Evolutionary conservation across 2,329 filamentous ascomycete species (phyloP).

Genomic region (Hymenoscyphus infarciens): DNA sequence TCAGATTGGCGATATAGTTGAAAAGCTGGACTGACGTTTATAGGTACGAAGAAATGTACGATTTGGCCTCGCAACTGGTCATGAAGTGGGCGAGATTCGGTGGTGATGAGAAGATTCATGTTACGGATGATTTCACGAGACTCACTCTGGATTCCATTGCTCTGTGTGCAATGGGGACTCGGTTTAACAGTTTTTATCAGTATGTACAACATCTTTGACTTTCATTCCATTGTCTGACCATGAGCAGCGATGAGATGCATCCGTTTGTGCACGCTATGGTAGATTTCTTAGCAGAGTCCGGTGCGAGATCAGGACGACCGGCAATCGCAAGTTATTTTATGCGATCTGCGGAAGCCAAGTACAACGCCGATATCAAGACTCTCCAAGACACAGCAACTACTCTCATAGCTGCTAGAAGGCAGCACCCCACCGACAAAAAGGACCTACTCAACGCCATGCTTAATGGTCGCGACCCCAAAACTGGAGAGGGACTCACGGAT

Average conservation of each 20-base stretch:
- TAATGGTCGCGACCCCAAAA: constrained; percentile 62
- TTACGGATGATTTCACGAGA: constrained; percentile 66
- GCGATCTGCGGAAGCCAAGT: constrained; percentile 43
- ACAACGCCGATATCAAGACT: constrained; percentile 50
- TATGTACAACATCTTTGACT: neutral
- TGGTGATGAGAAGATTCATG: constrained; percentile 51
- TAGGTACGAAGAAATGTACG: constrained; percentile 62
- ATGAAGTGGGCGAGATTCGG: constrained; percentile 68
- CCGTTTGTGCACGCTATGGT: constrained; percentile 69
- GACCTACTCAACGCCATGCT: constrained; percentile 71
- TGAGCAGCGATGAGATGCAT: constrained; percentile 53
- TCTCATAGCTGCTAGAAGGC: constrained; percentile 57
- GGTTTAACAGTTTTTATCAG: constrained; percentile 75
- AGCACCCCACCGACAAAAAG: constrained; percentile 54
- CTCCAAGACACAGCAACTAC: constrained; percentile 54
- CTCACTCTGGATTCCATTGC: constrained; percentile 70
- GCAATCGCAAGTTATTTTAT: constrained; percentile 48
- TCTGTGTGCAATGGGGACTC: constrained; percentile 68
- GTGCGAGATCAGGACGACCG: constrained; percentile 47
- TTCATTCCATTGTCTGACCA: neutral
- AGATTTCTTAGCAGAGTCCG: constrained; percentile 56
- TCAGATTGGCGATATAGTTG: too few relatives aligned
- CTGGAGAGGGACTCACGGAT: constrained; percentile 61
- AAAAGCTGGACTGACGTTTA: neutral
- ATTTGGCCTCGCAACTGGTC: constrained; percentile 61